Evolutionary conservation across 371 early-diverging fungal species (phyloP).

Genomic region (Circinella umbellata): DNA sequence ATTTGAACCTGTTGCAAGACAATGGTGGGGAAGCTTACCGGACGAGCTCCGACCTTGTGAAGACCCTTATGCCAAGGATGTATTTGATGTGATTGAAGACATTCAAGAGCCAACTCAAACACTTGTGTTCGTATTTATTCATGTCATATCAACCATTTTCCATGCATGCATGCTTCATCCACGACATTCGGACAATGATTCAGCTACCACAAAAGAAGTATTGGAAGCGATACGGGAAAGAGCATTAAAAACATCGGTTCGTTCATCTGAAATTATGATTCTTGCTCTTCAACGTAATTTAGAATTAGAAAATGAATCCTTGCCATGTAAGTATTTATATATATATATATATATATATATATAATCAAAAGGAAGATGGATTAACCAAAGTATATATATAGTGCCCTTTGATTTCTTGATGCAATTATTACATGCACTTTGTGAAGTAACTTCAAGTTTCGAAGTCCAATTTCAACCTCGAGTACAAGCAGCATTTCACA

Average conservation of each 20-base stretch:
- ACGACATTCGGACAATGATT: background rate
- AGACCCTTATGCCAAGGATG: background rate
- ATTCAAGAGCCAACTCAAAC: background rate
- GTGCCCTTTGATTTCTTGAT: conserved; percentile 10
- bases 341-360: background rate
- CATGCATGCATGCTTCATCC: conserved; percentile 7
- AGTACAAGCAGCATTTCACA: background rate
- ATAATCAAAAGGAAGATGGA: background rate
- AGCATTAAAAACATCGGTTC: background rate
- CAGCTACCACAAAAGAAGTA: background rate
- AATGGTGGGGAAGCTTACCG: conserved; percentile 13
- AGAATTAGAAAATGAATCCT: background rate
- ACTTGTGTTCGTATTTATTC: conserved; percentile 1
- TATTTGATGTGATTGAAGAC: background rate
- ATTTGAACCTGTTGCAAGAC: conserved; percentile 6
- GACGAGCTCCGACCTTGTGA: background rate
- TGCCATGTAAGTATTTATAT: background rate
- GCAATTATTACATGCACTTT: conserved; percentile 8
- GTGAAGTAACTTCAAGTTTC: background rate
- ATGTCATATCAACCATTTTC: background rate
- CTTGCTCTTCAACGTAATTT: conserved; percentile 3
- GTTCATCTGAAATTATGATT: conserved; percentile 10
- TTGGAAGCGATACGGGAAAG: conserved; percentile 2
- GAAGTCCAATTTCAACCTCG: conserved; percentile 2
- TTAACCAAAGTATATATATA: background rate